Percentiles rank a stretch among this genome's conserved stretches.
phyloP scores from a whole-genome alignment of 176 grass and related monocot genomes.

The sorghum (Sorghum bicolor) region DNA sequence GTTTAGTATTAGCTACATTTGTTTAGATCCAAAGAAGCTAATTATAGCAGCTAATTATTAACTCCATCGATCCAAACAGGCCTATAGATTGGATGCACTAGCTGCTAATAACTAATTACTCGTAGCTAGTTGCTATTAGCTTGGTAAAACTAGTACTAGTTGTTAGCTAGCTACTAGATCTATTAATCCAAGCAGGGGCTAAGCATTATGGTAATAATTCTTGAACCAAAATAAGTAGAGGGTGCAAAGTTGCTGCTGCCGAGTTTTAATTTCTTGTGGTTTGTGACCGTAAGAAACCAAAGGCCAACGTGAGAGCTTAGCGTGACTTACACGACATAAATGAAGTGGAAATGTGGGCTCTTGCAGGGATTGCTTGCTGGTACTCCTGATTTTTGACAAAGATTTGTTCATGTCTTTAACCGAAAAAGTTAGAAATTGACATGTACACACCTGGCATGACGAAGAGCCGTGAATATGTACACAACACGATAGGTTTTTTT shows the following conservation, averaged over 20 bases:
- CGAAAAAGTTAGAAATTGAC: background rate
- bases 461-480: background rate
- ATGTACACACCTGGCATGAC: background rate
- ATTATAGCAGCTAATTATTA: no score
- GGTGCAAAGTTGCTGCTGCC: background rate
- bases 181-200: background rate
- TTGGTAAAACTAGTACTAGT: no score
- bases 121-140: no score
- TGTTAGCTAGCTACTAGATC: no score
- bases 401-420: slow-evolving; percentile 26
- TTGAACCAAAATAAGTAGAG: background rate
- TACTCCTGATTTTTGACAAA: slow-evolving; percentile 26
- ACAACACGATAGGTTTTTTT: no score
- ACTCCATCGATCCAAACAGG: no score
- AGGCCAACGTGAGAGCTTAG: slow-evolving; percentile 16
- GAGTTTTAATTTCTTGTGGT: background rate
- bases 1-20: no score
- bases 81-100: no score
- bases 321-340: slow-evolving; percentile 34
- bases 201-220: background rate
- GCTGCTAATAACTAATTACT: no score
- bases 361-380: slow-evolving; percentile 9
- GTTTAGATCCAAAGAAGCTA: no score
- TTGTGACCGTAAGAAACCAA: background rate
- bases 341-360: slow-evolving; percentile 38